These are phyloP conservation scores for Talaromyces adpressus DNA, from an alignment of 495 filamentous ascomycete genomes.

Conservation along the genomic window DNA sequence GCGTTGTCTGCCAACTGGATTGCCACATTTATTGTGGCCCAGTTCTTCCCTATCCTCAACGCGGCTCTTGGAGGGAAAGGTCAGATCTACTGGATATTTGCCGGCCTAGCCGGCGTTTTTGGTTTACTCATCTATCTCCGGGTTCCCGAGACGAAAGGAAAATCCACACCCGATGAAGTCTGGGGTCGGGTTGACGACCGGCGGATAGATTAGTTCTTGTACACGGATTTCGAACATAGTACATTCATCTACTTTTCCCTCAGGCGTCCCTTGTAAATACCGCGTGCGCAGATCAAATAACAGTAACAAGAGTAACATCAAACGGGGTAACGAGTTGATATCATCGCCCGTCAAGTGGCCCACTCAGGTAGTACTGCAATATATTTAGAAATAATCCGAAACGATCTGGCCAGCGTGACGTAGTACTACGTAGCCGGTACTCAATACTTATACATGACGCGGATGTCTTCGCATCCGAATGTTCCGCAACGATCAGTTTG, in stretches of 20 bases:
- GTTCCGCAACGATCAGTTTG: neutral
- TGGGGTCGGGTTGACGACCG: constrained; percentile 58
- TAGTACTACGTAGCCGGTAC: neutral
- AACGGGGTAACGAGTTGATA: neutral
- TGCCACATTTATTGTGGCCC: constrained; percentile 84
- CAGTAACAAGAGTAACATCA: neutral
- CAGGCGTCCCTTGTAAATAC: neutral
- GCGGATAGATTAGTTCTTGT: constrained; percentile 1
- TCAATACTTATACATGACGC: neutral
- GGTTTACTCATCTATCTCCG: constrained; percentile 57
- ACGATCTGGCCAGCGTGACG: neutral
- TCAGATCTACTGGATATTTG: constrained; percentile 83
- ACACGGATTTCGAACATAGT: neutral
- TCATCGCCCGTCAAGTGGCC: neutral
- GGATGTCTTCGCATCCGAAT: neutral
- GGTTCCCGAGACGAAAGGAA: constrained; percentile 83
- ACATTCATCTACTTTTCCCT: neutral
- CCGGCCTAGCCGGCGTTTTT: constrained; percentile 58
- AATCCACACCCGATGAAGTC: constrained; percentile 74
- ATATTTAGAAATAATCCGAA: neutral
- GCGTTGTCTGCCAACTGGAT: constrained; percentile 83
- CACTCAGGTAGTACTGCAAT: neutral
- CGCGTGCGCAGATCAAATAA: neutral
- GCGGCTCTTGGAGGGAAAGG: constrained; percentile 64
- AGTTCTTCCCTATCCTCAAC: constrained; percentile 87